phyloP scores from a whole-genome alignment of 805 yeast genomes.

The Lipomyces spencermartinsiae region DNA sequence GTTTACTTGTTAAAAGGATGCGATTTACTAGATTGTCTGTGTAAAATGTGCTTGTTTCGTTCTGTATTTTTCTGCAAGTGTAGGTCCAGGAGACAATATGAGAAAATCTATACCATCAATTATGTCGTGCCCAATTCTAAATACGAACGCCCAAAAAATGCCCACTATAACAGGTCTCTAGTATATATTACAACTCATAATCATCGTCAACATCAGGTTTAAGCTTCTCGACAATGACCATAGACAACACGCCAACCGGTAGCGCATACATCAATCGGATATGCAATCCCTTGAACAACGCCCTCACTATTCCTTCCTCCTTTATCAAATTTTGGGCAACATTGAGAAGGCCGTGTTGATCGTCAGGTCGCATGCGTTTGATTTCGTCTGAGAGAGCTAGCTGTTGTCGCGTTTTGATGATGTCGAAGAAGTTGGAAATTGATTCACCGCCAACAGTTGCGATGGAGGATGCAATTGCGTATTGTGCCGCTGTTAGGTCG shows the following conservation, averaged over 20 bases:
- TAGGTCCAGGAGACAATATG: not conserved
- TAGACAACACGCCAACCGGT: conserved; percentile 51
- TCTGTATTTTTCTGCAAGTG: not conserved
- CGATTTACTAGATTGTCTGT: not conserved
- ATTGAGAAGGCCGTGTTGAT: conserved; percentile 44
- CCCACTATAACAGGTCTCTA: not conserved
- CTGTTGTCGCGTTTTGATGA: conserved; percentile 55
- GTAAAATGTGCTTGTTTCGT: not conserved
- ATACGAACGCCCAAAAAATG: not conserved
- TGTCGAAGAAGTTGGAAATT: conserved; percentile 50
- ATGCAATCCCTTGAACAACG: conserved; percentile 48
- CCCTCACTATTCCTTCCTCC: conserved; percentile 48
- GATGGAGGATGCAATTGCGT: conserved; percentile 43
- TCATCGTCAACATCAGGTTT: conserved; percentile 45
- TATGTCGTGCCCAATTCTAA: not conserved
- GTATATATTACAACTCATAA: conserved; percentile 16
- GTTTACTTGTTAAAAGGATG: not conserved
- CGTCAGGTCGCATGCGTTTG: conserved; percentile 48
- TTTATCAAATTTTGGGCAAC: conserved; percentile 48
- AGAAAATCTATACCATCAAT: not conserved
- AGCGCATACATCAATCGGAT: conserved; percentile 48
- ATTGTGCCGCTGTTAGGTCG: conserved; percentile 21
- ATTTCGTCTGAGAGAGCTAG: conserved; percentile 51
- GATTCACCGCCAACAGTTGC: conserved; percentile 49
- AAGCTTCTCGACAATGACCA: conserved; percentile 50